Base-by-base conservation (phyloP, 768 basidiomycete genomes). In the Lactifluus volemus region DNA sequence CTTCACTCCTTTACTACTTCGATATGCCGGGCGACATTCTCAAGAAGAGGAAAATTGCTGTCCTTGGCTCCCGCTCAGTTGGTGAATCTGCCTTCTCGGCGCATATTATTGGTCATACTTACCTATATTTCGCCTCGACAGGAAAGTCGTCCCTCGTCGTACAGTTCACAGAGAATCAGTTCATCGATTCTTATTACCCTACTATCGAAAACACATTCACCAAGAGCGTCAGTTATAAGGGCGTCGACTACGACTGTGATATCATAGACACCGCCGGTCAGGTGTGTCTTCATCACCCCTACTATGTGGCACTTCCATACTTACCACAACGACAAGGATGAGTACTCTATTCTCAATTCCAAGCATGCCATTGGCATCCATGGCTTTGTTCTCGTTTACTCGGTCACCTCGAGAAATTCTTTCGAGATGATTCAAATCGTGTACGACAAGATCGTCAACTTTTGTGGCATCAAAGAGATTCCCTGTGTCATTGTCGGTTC, bases 251-350 rank as follows among this genome's bases (percentile, higher is more conserved):
- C 69, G 88, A 93, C 63, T 95, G 94, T 75, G 93, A 96, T 75
- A 95, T 98, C 76, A 92, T 98, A 68, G 96, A 98, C 73, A 96
- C 93, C 65, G 96, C 96, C 53, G 96, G 96, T 32, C 96, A 98
- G 84, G 94, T 92, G 59, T 65, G 83, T 71, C 44, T 55, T 49
- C 39, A 7, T 62, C 19, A 7, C 61, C 19, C 29, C 10, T 51
- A 48, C 36, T 59, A 49, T 5, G 32, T 59, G 39, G 64, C 61
- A 51, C 29, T 34, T 55, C 19, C 60, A 49, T 48, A 2, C 30
- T 59, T 59, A 39, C 25, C 36, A 17, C 34, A 41, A 32, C 38
- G 14, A 51, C 15, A 71, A 94, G 93, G 96, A 98, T 70, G 96
- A 99, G 73, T 98, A 90, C 76, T 89, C 92, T 19, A 90, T 95